phyloP scores from a whole-genome alignment of 352 stramenopile genomes.

The Phytophthora aleatoria region DNA sequence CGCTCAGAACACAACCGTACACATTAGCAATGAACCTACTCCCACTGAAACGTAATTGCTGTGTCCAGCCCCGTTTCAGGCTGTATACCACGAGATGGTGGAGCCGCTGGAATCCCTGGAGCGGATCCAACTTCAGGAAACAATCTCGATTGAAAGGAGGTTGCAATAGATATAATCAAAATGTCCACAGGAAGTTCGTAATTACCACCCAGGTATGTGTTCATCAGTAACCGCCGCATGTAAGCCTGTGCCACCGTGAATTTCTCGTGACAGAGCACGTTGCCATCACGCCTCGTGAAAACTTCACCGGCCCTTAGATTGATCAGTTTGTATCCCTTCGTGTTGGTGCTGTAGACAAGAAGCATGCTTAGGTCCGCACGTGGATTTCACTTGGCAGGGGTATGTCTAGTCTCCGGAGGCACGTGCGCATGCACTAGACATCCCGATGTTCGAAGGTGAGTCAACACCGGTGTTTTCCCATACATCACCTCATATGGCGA shows the following conservation, averaged over 20 bases:
- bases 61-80: too few species aligned
- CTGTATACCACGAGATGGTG: too few species aligned
- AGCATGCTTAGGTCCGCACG: not conserved
- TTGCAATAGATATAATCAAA: not conserved
- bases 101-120: too few species aligned
- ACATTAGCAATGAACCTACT: conserved; percentile 41
- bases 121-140: too few species aligned
- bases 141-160: too few species aligned
- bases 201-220: not conserved
- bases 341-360: not conserved
- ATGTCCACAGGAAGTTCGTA: not conserved
- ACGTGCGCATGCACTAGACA: not conserved
- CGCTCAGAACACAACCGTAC: conserved; percentile 62
- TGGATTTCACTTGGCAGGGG: not conserved
- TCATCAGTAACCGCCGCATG: not conserved
- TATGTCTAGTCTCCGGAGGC: not conserved
- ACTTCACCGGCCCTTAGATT: not conserved
- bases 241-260: not conserved
- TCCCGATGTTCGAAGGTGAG: not conserved
- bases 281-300: not conserved
- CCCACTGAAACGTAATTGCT: too few species aligned
- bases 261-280: not conserved
- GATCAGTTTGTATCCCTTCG: not conserved
- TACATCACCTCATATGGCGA: not conserved
- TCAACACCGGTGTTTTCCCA: not conserved